Base-by-base conservation (phyloP, 1,139 yeast species). In the Petasospora rhodanensis region DNA sequence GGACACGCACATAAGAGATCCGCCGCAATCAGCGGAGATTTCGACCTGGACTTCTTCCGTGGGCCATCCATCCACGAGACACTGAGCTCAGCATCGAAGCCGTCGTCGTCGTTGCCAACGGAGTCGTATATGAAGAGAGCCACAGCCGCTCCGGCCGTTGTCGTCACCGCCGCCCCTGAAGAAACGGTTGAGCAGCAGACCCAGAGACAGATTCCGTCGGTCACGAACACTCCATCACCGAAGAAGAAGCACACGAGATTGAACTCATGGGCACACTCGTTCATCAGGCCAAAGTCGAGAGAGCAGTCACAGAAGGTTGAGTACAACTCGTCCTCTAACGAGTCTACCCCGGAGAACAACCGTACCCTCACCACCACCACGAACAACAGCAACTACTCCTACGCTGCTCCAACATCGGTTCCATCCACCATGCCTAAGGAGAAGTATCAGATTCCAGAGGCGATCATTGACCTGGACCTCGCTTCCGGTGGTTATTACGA, bases 1-100 rank as follows among this genome's bases (percentile, higher is more conserved):
- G 69, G 73, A 3, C 87, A 79, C 54, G 66, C 78, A 28, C 87
- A 79, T 46, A 68, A 78, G 47, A 59, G 89, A 30, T 79, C 86
- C 0, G 81, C 82, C 17, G 86, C 86, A 1, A 76, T 79, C 11
- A 76, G 84, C 3, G 86, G 86, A 1, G 87, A 79, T 51, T 79
- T 79, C 51, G 87, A 79, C 47, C 26, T 48, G 18, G 52, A 48
- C 5, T 45, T 61, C 35, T 38, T 54, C 45, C 37, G 40, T 31
- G 29, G 41, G 58, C 64, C 29, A 45, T 50, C 45, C 16, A 32
- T 40, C 26, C 32, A 34, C 31, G 36, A 39, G 20, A 29, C 36
- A 11, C 28, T 43, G 18, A n/a, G n/a, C n/a, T n/a, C n/a, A n/a
- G n/a, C 24, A 8, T 18, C 52, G 31, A 62, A 14, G 26, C 24